These are phyloP conservation scores for Russula sp. DNA, from an alignment of 768 basidiomycete species.

Conservation along the genomic window DNA sequence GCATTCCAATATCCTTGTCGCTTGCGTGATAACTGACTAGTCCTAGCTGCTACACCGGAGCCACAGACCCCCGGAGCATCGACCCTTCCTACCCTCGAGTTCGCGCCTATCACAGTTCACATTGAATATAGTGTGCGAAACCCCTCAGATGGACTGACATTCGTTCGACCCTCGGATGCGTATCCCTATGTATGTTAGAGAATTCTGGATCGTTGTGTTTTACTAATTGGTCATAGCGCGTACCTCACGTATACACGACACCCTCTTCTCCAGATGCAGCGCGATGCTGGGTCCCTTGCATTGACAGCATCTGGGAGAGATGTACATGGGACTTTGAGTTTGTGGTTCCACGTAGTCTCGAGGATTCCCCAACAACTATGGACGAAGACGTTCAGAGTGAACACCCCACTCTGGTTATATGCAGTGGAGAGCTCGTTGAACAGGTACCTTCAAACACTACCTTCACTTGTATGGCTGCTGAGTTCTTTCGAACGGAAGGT, in stretches of 20 bases:
- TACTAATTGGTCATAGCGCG: conserved; percentile 48
- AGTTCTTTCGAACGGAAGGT: conserved; percentile 44
- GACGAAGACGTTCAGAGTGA: conserved; percentile 50
- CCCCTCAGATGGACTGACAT: conserved; percentile 81
- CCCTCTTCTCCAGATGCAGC: conserved; percentile 85
- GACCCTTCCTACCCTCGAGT: conserved; percentile 37
- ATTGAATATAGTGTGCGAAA: conserved; percentile 79
- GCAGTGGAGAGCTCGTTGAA: conserved; percentile 92
- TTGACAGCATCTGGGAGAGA: conserved; percentile 92
- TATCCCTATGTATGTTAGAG: conserved; percentile 68
- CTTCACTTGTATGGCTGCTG: conserved; percentile 9
- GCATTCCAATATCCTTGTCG: conserved; percentile 8
- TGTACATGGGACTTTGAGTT: conserved; percentile 99
- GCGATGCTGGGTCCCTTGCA: conserved; percentile 98
- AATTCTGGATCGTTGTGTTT: not conserved
- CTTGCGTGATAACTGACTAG: not conserved
- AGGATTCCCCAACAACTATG: conserved; percentile 47
- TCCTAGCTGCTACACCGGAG: conserved; percentile 67
- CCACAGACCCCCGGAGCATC: conserved; percentile 58
- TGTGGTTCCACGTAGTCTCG: conserved; percentile 79
- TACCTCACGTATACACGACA: conserved; percentile 89
- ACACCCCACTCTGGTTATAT: conserved; percentile 79
- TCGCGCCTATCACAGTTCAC: conserved; percentile 65
- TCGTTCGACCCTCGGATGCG: conserved; percentile 73
- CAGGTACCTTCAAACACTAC: conserved; percentile 48